These are phyloP conservation scores for Blastomyces parvus DNA, from an alignment of 2,329 filamentous ascomycete genomes.

Conservation along the genomic window DNA sequence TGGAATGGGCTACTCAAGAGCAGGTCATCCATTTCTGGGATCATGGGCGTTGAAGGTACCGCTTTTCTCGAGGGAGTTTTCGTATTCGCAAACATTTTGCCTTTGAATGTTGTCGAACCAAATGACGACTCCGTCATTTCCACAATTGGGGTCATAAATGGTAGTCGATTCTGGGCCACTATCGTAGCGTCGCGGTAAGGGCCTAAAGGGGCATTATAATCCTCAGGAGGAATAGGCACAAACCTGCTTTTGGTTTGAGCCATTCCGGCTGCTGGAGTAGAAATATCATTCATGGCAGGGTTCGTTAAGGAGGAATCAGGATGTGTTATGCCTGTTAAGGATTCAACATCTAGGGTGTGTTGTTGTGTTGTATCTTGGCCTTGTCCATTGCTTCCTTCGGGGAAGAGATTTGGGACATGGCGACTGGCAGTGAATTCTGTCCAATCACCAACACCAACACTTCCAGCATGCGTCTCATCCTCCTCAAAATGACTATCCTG, in stretches of 20 bases:
- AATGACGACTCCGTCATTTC: conserved; percentile 89
- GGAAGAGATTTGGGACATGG: conserved; percentile 49
- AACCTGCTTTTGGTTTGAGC: conserved; percentile 52
- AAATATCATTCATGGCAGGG: conserved; percentile 27
- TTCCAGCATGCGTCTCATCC: conserved; percentile 42
- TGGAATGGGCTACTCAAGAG: conserved; percentile 63
- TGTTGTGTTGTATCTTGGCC: not conserved
- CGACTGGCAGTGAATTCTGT: conserved; percentile 73
- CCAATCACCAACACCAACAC: conserved; percentile 61
- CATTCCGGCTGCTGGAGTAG: conserved; percentile 38
- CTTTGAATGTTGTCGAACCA: conserved; percentile 48
- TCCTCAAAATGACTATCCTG: conserved; percentile 26
- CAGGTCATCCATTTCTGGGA: conserved; percentile 37
- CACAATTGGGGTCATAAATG: conserved; percentile 98
- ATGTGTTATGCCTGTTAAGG: conserved; percentile 14
- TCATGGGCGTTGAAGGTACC: conserved; percentile 20
- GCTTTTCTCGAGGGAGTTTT: conserved; percentile 67
- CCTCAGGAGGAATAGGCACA: conserved; percentile 71
- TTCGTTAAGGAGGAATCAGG: conserved; percentile 22
- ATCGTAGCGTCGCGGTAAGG: conserved; percentile 73
- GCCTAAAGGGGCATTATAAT: conserved; percentile 68
- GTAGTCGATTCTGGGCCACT: conserved; percentile 78
- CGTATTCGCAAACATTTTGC: conserved; percentile 51
- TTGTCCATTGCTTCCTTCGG: conserved; percentile 18
- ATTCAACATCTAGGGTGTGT: not conserved